Base-by-base conservation (phyloP, 495 filamentous ascomycete genomes). In the Neohortaea acidophila region DNA sequence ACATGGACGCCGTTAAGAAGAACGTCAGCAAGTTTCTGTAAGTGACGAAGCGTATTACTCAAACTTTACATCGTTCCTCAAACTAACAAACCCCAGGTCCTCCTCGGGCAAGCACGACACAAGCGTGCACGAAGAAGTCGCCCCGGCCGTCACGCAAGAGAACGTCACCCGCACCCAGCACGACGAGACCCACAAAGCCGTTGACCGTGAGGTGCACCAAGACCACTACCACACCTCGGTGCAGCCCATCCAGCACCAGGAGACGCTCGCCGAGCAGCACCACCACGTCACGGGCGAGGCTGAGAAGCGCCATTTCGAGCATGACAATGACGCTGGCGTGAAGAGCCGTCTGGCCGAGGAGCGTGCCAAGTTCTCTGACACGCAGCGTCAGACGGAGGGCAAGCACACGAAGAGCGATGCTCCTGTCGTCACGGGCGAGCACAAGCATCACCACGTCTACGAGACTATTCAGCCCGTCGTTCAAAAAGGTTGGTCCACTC, bases 401-500 rank as follows among this genome's bases (percentile, higher is more conserved):
- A 54, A 62, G 23, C 61, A 62, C 44, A 72, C 62, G 13, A 54
- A 61, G 23, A 53, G 58, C 18, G 51, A 56, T n/a, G 66, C 58
- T 2, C 61, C 68, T 0, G 57, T 59, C 14, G 54, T 77, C 28
- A 58, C 61, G 18, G 74, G 71, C 24, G 76, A 79, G 58, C 72
- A 77, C 45, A 59, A 73, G 10, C 75, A 79, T 44, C 74, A 78
- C 53, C 44, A 48, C 34, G 63, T 75, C 21, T 65, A 73, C 48
- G 72, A 79, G 56, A 72, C 64, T 21, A 67, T 81, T 39, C 76
- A 81, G 49, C 76, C 76, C 0, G 63, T 79, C 0, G 58, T 81
- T 14, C 64, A 79, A 25, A 75, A 77, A 48, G 47, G 52, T 50
- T 42, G 9, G 46, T 45, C 20, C 18, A 18, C 32, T 21, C 15